A percentile compares a stretch with the other conserved stretches of the same genome.
These are phyloP conservation scores for Daedaleopsis nitida DNA, from an alignment of 768 basidiomycete species.

Conservation along the genomic window DNA sequence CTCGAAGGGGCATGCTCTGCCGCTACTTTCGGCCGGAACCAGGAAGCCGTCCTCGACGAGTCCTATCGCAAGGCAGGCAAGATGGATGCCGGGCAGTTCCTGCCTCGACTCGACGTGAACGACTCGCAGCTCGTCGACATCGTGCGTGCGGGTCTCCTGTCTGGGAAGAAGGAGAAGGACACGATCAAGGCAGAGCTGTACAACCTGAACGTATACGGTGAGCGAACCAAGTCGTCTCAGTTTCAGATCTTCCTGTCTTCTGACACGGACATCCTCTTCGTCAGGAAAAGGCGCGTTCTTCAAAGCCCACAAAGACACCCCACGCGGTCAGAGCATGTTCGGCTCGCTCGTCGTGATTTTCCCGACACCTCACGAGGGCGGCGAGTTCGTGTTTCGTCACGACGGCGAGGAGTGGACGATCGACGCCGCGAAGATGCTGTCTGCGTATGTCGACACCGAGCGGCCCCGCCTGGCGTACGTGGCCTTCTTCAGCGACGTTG, in stretches of 20 bases:
- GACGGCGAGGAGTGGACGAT: constrained; percentile 21
- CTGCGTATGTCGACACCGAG: background rate
- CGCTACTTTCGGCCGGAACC: constrained; percentile 31
- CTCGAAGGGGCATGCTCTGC: constrained; percentile 28
- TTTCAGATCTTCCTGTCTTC: no score
- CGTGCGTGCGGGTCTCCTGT: constrained; percentile 22
- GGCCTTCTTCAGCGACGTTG: constrained; percentile 46
- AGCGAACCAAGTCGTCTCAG: background rate
- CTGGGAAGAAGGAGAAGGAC: constrained; percentile 13
- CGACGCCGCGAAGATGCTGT: constrained; percentile 35
- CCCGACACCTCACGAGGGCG: constrained; percentile 48
- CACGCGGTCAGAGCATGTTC: constrained; percentile 31
- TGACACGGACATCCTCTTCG: background rate
- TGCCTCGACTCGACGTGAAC: constrained; percentile 2
- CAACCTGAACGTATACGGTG: constrained; percentile 33
- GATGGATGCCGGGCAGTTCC: constrained; percentile 21
- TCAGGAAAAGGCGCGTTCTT: constrained; percentile 29
- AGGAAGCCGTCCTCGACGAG: constrained; percentile 32
- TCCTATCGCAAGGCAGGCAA: constrained; percentile 34
- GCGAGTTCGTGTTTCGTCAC: constrained; percentile 38
- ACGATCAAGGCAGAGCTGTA: constrained; percentile 21
- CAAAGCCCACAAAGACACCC: constrained; percentile 32
- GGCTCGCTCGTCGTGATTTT: constrained; percentile 52
- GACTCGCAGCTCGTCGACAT: background rate
- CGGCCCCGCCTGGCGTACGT: constrained; percentile 32